Evolutionary conservation across 257 asterid species (phyloP).

Genomic region (Misopates orontium): DNA sequence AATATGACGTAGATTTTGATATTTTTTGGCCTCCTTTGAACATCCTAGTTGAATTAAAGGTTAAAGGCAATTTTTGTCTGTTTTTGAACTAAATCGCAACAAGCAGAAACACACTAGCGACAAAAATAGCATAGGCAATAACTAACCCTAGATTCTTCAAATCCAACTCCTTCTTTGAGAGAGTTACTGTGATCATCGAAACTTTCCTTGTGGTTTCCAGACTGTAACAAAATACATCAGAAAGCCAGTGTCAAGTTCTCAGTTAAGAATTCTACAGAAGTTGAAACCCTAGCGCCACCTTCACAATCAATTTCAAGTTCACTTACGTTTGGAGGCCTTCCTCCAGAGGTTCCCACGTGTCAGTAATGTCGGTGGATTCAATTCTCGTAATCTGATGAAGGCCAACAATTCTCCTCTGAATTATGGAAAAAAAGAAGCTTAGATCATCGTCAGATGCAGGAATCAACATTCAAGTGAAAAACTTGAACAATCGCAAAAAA

Average conservation of each 20-base stretch:
- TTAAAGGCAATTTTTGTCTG: neutral
- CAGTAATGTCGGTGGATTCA: conserved; percentile 86
- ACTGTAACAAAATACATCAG: conserved; percentile 41
- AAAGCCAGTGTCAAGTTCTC: conserved; percentile 11
- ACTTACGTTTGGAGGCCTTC: conserved; percentile 96
- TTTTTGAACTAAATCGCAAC: neutral
- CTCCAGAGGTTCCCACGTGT: conserved; percentile 98
- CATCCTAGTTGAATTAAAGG: neutral
- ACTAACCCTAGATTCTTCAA: conserved; percentile 71
- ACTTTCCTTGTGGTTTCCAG: conserved; percentile 93
- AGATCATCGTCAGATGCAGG: conserved; percentile 27
- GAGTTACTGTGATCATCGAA: conserved; percentile 80
- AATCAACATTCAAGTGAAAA: neutral
- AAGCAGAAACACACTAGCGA: neutral
- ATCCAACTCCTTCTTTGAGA: conserved; percentile 76
- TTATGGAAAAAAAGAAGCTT: conserved; percentile 10
- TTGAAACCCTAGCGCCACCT: neutral
- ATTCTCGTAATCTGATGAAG: conserved; percentile 87
- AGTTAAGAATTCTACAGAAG: neutral
- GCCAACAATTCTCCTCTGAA: conserved; percentile 93
- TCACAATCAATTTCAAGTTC: conserved; percentile 18
- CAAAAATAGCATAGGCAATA: conserved; percentile 14
- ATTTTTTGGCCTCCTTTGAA: neutral
- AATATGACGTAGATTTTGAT: neutral
- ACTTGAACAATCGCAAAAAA: neutral